Percentiles rank a stretch among this genome's conserved stretches.
Conservation (phyloP, 2,329 filamentous ascomycete species). For the Ophiostoma himal-ulmi region DNA sequence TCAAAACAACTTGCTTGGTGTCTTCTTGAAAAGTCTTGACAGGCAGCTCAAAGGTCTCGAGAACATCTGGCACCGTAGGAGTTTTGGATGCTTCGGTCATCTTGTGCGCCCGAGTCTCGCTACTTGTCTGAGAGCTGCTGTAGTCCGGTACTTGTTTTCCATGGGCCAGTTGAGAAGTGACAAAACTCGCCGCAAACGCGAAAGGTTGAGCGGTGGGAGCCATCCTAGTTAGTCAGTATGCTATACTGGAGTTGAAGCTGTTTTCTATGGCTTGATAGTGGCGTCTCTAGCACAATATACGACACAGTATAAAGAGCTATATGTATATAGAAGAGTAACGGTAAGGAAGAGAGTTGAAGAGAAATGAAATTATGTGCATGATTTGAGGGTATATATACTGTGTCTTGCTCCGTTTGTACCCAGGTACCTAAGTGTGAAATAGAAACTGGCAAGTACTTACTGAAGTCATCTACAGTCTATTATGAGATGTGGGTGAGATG, state of each 20-base stretch:
- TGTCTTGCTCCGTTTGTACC: not conserved
- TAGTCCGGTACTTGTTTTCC: not conserved
- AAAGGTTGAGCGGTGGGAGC: conserved; percentile 12
- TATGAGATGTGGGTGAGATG: not conserved
- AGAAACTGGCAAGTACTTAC: not conserved
- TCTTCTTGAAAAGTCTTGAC: not conserved
- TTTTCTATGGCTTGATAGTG: not conserved
- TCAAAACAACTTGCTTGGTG: not conserved
- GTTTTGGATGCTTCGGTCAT: not conserved
- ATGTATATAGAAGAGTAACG: not conserved
- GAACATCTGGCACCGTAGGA: not conserved
- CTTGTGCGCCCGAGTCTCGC: too few species aligned
- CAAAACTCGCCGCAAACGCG: conserved; percentile 15
- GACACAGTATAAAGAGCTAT: not conserved
- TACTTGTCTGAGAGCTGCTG: not conserved
- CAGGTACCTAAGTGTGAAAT: not conserved
- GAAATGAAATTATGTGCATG: not conserved
- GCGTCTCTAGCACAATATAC: not conserved
- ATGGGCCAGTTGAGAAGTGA: conserved; percentile 15
- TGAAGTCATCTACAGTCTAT: not conserved
- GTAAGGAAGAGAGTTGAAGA: not conserved
- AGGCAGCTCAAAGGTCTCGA: not conserved
- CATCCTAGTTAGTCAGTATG: conserved; percentile 1
- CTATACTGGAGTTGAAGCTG: not conserved
- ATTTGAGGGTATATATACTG: not conserved